Evolutionary conservation across 768 basidiomycete species (phyloP).

Genomic region (Lactarius tabidus): DNA sequence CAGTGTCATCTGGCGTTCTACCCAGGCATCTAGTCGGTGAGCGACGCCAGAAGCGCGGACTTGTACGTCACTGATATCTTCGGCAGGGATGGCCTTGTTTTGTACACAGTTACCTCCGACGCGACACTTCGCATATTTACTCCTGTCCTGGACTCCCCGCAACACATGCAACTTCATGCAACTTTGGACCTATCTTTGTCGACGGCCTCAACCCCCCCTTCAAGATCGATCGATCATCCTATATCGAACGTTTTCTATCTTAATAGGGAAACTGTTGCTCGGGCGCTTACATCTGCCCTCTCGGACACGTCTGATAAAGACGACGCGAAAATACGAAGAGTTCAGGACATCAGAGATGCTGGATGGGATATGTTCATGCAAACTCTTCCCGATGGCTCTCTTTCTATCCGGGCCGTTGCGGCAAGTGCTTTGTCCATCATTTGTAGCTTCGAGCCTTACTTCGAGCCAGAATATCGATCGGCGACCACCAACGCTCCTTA

Average conservation of each 20-base stretch:
- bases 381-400: slow-evolving; percentile 66
- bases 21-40: slow-evolving; percentile 62
- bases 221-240: slow-evolving; percentile 29
- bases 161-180: slow-evolving; percentile 79
- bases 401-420: slow-evolving; percentile 66
- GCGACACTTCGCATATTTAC: slow-evolving; percentile 80
- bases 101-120: slow-evolving; percentile 83
- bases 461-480: slow-evolving; percentile 78
- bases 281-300: slow-evolving; percentile 44
- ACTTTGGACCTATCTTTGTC: slow-evolving; percentile 70
- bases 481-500: slow-evolving; percentile 78
- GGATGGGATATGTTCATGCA: slow-evolving; percentile 79
- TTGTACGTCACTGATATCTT: slow-evolving; percentile 9
- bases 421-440: slow-evolving; percentile 41
- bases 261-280: slow-evolving; percentile 55
- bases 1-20: slow-evolving; percentile 69
- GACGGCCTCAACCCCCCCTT: slow-evolving; percentile 39
- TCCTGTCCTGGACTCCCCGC: slow-evolving; percentile 83
- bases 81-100: slow-evolving; percentile 64
- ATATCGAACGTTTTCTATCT: slow-evolving; percentile 63
- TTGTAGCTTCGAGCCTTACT: slow-evolving; percentile 9
- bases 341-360: slow-evolving; percentile 63
- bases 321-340: slow-evolving; percentile 43
- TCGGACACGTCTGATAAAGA: slow-evolving; percentile 36
- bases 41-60: slow-evolving; percentile 30